Base-by-base conservation (phyloP, 202 grass and related monocot genomes). In the Digitaria exilis region DNA sequence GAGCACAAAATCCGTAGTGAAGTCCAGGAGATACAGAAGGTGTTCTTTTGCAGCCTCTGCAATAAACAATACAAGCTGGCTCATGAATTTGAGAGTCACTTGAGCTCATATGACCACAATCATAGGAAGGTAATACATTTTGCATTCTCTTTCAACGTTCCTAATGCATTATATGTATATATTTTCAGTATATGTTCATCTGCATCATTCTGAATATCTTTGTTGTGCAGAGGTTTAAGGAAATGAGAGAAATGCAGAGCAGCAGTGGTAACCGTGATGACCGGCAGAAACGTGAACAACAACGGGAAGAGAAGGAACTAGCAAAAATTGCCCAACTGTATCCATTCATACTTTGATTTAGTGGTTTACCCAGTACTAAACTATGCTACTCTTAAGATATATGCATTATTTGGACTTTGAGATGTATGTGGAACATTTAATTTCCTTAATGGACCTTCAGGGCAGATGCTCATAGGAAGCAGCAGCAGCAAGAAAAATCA, bases 41-140 rank as follows among this genome's bases (percentile, higher is more conserved):
- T 84, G 45, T 96, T 98, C 93, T 98, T 94, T 87, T 98, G 93
- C 80, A 83, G 72, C 74, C 93, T 98, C 46, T 98, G 96, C 82
- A 93, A 96, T 85, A 98, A 96, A 73, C 96, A 98, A 11, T 96
- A 98, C 87, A 98, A 98, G 78, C 59, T 98, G 70, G 96, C 91
- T 15, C 82, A 94, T 77, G 96, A 98, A 94, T 98, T 98, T 80
- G 96, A 96, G 85, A 88, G 65, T 81, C 96, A 95, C 75, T 76
- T 95, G 79, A 98, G 96, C 85, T 98, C 96, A 87, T 98, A 98
- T 89, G 96, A 95, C 55, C 96, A 98, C 83, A 98, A 98, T 49
- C 96, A 98, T 76, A 84, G 96, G 64, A 98, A 98, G 93, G 96
- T 95, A 81, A 70, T 60, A 1, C 31, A 42, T 77, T 65, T 81